Evolutionary conservation across 495 filamentous ascomycete species (phyloP).

Genomic region (Neurospora sp.): DNA sequence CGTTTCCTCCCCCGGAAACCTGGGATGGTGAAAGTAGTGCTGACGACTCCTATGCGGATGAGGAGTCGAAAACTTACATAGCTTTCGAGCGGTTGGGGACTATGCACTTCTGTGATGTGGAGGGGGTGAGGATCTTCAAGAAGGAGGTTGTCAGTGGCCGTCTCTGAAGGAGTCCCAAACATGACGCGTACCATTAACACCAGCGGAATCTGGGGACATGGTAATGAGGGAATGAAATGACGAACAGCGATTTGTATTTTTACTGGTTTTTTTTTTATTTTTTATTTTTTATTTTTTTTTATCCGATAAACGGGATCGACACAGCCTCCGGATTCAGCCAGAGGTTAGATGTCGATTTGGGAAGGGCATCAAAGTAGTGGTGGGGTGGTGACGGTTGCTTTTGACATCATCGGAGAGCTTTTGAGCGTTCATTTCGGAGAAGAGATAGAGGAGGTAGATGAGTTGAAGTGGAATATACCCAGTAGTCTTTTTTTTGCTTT

Average conservation of each 20-base stretch:
- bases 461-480: background rate
- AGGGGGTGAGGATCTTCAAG: slow-evolving; percentile 39
- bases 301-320: background rate
- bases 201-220: background rate
- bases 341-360: background rate
- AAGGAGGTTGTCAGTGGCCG: slow-evolving; percentile 36
- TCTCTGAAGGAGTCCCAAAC: slow-evolving; percentile 13
- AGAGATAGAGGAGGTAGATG: background rate
- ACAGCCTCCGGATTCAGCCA: background rate
- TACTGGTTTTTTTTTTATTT: background rate
- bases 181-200: background rate
- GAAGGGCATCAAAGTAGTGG: background rate
- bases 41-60: slow-evolving; percentile 21
- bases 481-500: background rate
- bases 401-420: background rate
- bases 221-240: background rate
- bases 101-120: slow-evolving; percentile 36
- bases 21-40: slow-evolving; percentile 21
- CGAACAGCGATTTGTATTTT: background rate
- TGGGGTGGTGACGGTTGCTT: background rate
- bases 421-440: background rate
- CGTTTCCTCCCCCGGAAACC: slow-evolving; percentile 8
- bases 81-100: slow-evolving; percentile 26
- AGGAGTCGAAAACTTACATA: slow-evolving; percentile 1
- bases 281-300: background rate